Evolutionary conservation across 164 flowering plant species (phyloP).

Genomic region (Vitis riparia): DNA sequence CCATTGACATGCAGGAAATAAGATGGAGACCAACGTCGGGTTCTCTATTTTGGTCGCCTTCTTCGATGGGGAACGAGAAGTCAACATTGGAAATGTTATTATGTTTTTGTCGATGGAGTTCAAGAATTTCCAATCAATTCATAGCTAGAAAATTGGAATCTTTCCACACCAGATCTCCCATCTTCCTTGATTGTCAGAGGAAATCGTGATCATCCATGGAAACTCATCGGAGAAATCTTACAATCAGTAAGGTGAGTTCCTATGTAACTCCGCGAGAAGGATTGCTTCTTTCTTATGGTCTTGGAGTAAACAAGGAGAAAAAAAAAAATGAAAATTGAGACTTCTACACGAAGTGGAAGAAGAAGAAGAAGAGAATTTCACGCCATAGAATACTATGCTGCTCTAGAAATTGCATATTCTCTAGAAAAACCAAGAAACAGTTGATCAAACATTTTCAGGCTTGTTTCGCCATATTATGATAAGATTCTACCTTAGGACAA

Average conservation of each 20-base stretch:
- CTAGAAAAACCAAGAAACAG: constrained; percentile 1
- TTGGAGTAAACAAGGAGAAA: constrained; percentile 26
- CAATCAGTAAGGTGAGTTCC: constrained; percentile 44
- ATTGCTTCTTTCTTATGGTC: constrained; percentile 32
- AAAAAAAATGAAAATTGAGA: constrained; percentile 7
- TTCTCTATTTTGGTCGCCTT: constrained; percentile 45
- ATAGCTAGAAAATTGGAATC: constrained; percentile 51
- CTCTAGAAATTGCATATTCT: constrained; percentile 24
- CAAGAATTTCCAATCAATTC: constrained; percentile 34
- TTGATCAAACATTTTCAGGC: not conserved
- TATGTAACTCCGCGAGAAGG: constrained; percentile 22
- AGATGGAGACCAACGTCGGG: constrained; percentile 7
- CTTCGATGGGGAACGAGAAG: constrained; percentile 61
- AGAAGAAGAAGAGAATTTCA: not conserved
- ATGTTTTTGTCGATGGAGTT: constrained; percentile 30
- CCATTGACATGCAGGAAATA: not conserved
- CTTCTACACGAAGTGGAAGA: not conserved
- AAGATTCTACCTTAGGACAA: not conserved
- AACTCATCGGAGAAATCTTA: constrained; percentile 22
- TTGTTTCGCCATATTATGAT: constrained; percentile 7
- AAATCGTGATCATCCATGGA: not conserved
- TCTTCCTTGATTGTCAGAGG: constrained; percentile 30
- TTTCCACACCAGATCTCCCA: constrained; percentile 60
- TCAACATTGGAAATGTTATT: constrained; percentile 38
- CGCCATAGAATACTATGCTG: not conserved